A percentile compares a stretch with the other conserved stretches of the same genome.
phyloP scores from a whole-genome alignment of 2,329 filamentous ascomycete species.

The Stachybotrys elegans region DNA sequence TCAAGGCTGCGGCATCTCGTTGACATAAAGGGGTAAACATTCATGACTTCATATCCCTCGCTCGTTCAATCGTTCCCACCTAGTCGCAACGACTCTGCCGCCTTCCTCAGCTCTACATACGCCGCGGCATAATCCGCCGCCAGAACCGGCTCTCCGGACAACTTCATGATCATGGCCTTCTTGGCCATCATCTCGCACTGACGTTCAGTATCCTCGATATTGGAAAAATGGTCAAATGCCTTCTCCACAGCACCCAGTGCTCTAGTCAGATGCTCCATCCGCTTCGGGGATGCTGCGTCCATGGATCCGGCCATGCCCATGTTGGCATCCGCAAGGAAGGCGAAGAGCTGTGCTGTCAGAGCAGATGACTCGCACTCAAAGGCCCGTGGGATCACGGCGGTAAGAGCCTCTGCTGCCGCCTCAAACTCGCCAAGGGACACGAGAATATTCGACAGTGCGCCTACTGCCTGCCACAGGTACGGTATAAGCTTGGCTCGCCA shows the following conservation, averaged over 20 bases:
- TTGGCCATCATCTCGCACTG: conserved; percentile 79
- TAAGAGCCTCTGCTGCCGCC: conserved; percentile 59
- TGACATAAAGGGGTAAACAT: no score
- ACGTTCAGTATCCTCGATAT: conserved; percentile 58
- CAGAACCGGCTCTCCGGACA: conserved; percentile 57
- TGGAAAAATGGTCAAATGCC: conserved; percentile 59
- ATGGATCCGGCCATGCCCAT: conserved; percentile 68
- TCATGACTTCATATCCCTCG: no score
- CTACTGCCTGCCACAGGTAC: conserved; percentile 68
- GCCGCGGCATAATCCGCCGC: conserved; percentile 63
- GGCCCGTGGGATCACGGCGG: conserved; percentile 68
- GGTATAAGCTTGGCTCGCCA: conserved; percentile 64
- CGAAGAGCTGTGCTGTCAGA: conserved; percentile 63
- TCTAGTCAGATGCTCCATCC: conserved; percentile 52
- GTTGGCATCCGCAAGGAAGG: conserved; percentile 67
- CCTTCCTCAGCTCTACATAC: conserved; percentile 54
- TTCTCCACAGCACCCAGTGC: conserved; percentile 58
- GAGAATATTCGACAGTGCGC: conserved; percentile 62
- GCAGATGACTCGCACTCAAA: conserved; percentile 64
- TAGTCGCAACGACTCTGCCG: conserved; percentile 23
- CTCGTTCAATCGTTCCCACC: conserved; percentile 9
- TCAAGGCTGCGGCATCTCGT: no score
- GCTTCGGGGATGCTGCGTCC: conserved; percentile 34
- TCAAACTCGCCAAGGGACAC: conserved; percentile 66
- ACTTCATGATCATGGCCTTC: conserved; percentile 71